phyloP scores from a whole-genome alignment of 108 stramenopile genomes.

The Cyclotella sp. region DNA sequence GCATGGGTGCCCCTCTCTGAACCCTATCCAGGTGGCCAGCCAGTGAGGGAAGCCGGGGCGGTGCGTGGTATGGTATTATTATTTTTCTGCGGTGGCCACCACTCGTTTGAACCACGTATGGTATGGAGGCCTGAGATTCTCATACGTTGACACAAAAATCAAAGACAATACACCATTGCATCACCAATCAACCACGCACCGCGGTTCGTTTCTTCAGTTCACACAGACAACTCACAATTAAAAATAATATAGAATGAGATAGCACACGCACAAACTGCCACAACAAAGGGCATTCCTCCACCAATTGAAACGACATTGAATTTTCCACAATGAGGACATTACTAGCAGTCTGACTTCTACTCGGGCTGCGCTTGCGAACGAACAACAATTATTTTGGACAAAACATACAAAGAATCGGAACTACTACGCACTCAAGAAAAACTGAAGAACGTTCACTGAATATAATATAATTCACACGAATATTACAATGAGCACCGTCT shows the following conservation, averaged over 20 bases:
- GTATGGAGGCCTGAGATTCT: too few species aligned
- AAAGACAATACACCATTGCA: too few species aligned
- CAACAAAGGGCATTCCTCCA: background rate
- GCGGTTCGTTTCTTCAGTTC: background rate
- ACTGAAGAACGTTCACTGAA: background rate
- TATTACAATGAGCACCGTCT: too few species aligned
- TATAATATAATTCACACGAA: background rate
- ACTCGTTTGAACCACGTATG: too few species aligned
- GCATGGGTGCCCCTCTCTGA: too few species aligned
- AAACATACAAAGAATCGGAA: background rate
- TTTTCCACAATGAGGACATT: constrained; percentile 11
- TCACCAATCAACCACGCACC: background rate
- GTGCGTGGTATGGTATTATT: too few species aligned
- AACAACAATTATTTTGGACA: background rate
- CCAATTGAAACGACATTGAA: background rate
- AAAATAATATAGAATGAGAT: constrained; percentile 2
- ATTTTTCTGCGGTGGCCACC: too few species aligned
- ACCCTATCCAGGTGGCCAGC: too few species aligned
- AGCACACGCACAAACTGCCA: background rate
- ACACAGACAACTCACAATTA: too few species aligned
- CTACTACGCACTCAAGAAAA: background rate
- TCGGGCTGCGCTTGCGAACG: background rate
- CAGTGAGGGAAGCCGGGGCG: too few species aligned
- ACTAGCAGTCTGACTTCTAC: constrained; percentile 2
- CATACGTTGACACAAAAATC: too few species aligned